A percentile compares a stretch with the other conserved stretches of the same genome.
Evolutionary conservation across 768 basidiomycete genomes (phyloP).

Genomic region (Crucibulum laeve): DNA sequence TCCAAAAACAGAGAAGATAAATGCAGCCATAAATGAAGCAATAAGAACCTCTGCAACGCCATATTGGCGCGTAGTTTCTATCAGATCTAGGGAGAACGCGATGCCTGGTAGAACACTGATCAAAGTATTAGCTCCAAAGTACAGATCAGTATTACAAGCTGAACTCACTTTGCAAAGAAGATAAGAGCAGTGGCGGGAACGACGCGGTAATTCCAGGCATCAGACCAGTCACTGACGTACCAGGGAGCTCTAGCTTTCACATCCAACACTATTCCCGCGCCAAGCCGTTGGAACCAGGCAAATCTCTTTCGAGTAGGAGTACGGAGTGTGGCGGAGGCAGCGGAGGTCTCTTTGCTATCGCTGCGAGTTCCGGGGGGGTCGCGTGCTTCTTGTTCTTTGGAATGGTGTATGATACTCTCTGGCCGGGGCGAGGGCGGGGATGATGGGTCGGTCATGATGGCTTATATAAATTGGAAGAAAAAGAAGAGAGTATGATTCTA

Average conservation of each 20-base stretch:
- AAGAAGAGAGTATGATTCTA: no score
- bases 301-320: slow-evolving; percentile 8
- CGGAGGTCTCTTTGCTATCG: slow-evolving; percentile 7
- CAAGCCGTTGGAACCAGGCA: slow-evolving; percentile 30
- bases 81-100: slow-evolving; percentile 88
- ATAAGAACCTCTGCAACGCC: slow-evolving; percentile 85
- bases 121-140: not conserved
- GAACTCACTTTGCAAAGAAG: slow-evolving; percentile 75
- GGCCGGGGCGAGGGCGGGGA: not conserved
- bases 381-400: no score
- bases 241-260: slow-evolving; percentile 69
- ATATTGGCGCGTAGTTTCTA: slow-evolving; percentile 87
- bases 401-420: not conserved
- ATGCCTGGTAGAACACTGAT: slow-evolving; percentile 81
- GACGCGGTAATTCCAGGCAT: slow-evolving; percentile 90
- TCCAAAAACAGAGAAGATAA: slow-evolving; percentile 81
- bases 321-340: slow-evolving; percentile 10
- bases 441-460: not conserved
- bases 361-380: no score
- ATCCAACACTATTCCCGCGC: slow-evolving; percentile 67
- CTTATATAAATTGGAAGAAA: no score
- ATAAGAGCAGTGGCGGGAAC: slow-evolving; percentile 83
- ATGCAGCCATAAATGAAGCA: slow-evolving; percentile 85
- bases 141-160: not conserved
- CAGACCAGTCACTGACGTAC: slow-evolving; percentile 85